phyloP scores from a whole-genome alignment of 148 eudicot genomes.

The Dysphania ambrosioides region DNA sequence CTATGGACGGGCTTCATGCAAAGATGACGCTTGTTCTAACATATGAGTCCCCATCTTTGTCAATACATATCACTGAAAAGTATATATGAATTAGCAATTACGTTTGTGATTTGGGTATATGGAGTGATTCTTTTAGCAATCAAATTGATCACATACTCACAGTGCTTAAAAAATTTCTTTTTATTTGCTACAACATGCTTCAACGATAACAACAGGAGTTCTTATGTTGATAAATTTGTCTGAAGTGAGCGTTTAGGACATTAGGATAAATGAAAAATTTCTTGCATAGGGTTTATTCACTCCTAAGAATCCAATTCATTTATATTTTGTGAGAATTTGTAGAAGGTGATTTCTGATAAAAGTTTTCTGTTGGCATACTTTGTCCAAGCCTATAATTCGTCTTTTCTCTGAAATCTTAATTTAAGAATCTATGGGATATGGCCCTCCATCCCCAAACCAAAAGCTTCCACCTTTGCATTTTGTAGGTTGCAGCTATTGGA shows the following conservation, averaged over 20 bases:
- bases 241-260: not conserved
- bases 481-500: conserved; percentile 94
- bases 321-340: not conserved
- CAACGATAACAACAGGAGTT: not conserved
- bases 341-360: not conserved
- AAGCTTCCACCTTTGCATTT: not conserved
- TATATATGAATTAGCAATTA: not conserved
- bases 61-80: too few species aligned
- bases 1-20: not conserved
- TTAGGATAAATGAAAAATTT: not conserved
- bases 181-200: not conserved
- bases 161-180: not conserved
- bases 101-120: not conserved
- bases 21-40: not conserved
- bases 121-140: not conserved
- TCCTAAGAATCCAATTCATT: not conserved
- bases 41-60: not conserved
- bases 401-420: not conserved
- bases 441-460: not conserved
- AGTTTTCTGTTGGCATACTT: not conserved
- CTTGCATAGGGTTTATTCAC: not conserved
- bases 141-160: not conserved
- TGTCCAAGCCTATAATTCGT: not conserved
- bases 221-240: not conserved
- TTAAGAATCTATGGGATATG: not conserved